A percentile compares a stretch with the other conserved stretches of the same genome.
These are phyloP conservation scores for Rhizopus sp. DNA, from an alignment of 371 early-diverging fungal genomes.

Conservation along the genomic window DNA sequence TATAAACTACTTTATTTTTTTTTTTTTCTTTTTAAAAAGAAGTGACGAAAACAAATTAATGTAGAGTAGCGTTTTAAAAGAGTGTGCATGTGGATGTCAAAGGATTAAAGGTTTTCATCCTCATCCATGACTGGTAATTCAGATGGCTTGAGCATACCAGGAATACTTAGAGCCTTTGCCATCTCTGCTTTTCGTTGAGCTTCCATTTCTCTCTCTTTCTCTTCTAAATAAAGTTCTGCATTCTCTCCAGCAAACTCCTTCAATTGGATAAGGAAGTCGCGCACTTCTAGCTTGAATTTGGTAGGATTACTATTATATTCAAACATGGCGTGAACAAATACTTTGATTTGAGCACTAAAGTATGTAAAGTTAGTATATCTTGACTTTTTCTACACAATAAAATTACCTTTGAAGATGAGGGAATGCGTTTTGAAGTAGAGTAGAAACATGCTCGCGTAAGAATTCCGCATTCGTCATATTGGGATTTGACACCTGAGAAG, in stretches of 20 bases:
- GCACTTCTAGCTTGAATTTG: conserved; percentile 89
- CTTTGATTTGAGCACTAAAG: conserved; percentile 76
- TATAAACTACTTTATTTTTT: not conserved
- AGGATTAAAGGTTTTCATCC: conserved; percentile 49
- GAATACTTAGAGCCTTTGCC: conserved; percentile 86
- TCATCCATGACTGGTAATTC: conserved; percentile 79
- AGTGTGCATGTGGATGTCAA: conserved; percentile 1
- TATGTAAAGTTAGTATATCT: not conserved
- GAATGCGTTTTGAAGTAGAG: conserved; percentile 86
- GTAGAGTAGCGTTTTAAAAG: not conserved
- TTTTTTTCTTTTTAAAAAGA: not conserved
- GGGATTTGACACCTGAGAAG: conserved; percentile 69
- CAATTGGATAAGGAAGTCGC: conserved; percentile 96
- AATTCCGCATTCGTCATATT: conserved; percentile 77
- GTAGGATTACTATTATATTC: conserved; percentile 73
- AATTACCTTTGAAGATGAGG: conserved; percentile 83
- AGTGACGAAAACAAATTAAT: not conserved
- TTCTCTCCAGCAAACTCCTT: conserved; percentile 95
- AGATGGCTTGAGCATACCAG: conserved; percentile 96
- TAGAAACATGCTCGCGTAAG: conserved; percentile 79
- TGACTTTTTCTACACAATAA: not conserved
- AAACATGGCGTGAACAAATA: conserved; percentile 89
- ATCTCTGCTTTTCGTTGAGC: conserved; percentile 77
- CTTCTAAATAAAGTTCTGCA: conserved; percentile 88
- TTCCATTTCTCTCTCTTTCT: conserved; percentile 89